Base-by-base conservation (phyloP, 202 grass and related monocot genomes). In the Setaria italica region DNA sequence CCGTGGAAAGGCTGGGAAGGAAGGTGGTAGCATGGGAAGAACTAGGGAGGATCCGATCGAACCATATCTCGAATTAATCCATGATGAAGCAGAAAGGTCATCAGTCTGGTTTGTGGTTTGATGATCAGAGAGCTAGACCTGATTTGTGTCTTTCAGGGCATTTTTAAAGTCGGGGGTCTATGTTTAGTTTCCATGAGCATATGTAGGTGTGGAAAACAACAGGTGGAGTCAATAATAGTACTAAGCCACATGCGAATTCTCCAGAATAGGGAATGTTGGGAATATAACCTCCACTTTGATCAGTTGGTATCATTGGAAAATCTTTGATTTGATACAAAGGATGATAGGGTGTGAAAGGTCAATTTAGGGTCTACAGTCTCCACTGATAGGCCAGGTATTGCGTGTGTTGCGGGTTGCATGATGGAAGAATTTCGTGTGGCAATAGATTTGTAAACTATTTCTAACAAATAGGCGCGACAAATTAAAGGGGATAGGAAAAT, bases 271-370 rank as follows among this genome's bases (percentile, higher is more conserved):
- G 80, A 90, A 87, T 81, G 85, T 71, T 84, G 70, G 20, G 81
- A 85, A 87, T 81, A 85, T 84, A 66, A 57, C 54, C 51, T 74
- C 80, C 76, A 80, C 35, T 56, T 58, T 32, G 62, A 76, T 84
- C 14, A 76, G 80, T 13, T 56, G 0, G 62, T 55, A 72, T 80
- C 71, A 64, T 64, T 71, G 81, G 20, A 64, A 87, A 83, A 80
- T 80, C 63, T 21, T 68, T 87, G 85, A 85, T 88, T 75, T 80
- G 76, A 85, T 88, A 5, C 47, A 77, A 84, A 90, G 80, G 69
- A n/a, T 48, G 69, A 48, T 73, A 34, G 70, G 67, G 50, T 33
- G 33, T 39, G 12, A 80, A 39, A 19, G 25, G 80, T 90, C 89
- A 80, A 84, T 79, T 84, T 84, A 75, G 46, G 50, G 76, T 79